phyloP scores from a whole-genome alignment of 2,329 filamentous ascomycete genomes.

The Epichloe coenophiala region DNA sequence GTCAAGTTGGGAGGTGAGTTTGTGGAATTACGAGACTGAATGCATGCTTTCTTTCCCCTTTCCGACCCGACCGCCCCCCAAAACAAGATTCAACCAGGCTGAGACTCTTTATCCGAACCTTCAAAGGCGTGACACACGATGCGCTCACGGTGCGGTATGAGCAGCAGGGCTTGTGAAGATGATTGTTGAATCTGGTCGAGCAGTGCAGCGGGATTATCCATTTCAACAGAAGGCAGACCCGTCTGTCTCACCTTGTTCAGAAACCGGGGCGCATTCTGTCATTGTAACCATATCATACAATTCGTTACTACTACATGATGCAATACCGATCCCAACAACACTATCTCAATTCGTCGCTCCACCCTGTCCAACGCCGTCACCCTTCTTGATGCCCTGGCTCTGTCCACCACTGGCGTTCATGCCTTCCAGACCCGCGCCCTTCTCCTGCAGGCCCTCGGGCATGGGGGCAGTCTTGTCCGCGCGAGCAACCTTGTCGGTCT shows the following conservation, averaged over 20 bases:
- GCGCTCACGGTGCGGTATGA: slow-evolving; percentile 23
- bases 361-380: slow-evolving; percentile 28
- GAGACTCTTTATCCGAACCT: not conserved
- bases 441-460: slow-evolving; percentile 28
- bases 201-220: too few relatives aligned
- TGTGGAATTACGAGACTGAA: not conserved
- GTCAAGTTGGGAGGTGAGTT: slow-evolving; percentile 23
- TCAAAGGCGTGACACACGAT: slow-evolving; percentile 23
- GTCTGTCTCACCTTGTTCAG: too few relatives aligned
- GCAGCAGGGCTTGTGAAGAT: slow-evolving; percentile 1
- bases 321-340: not conserved
- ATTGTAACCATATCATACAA: not conserved
- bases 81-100: too few relatives aligned
- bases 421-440: slow-evolving; percentile 28
- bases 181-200: too few relatives aligned
- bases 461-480: slow-evolving; percentile 36
- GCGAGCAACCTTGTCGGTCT: slow-evolving; percentile 26
- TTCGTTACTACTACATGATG: not conserved
- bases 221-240: too few relatives aligned
- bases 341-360: slow-evolving; percentile 5
- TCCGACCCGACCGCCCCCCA: too few relatives aligned
- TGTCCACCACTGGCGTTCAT: slow-evolving; percentile 29
- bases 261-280: not conserved
- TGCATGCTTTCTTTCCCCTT: too few relatives aligned
- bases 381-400: slow-evolving; percentile 28